A percentile compares a stretch with the other conserved stretches of the same genome.
Conservation (phyloP, 2,329 filamentous ascomycete genomes). For the Peltaster fructicola region DNA sequence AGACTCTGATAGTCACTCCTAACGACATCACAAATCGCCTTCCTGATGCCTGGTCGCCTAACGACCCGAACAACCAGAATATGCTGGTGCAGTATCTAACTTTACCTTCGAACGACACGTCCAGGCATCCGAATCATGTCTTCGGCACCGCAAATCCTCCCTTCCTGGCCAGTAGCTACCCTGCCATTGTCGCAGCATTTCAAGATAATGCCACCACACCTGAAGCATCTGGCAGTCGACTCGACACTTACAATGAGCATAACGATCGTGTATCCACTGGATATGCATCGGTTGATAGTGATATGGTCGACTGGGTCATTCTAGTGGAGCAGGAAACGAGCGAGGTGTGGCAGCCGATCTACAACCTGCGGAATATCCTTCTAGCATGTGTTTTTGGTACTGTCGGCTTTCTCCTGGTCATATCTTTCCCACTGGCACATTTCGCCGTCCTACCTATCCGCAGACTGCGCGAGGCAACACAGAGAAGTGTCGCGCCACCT, state of each 20-base stretch:
- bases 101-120: constrained; percentile 10
- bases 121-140: constrained; percentile 14
- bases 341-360: constrained; percentile 63
- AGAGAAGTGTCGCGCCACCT: constrained; percentile 51
- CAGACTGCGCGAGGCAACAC: constrained; percentile 55
- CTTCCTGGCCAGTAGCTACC: constrained; percentile 46
- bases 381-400: constrained; percentile 75
- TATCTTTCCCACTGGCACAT: constrained; percentile 66
- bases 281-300: constrained; percentile 50
- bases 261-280: constrained; percentile 57
- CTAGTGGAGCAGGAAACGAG: constrained; percentile 56
- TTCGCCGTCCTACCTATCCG: constrained; percentile 66
- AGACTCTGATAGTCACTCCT: constrained; percentile 55
- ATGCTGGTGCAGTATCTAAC: constrained; percentile 18
- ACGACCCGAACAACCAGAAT: too few species aligned
- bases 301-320: constrained; percentile 64
- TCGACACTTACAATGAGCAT: constrained; percentile 59
- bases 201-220: constrained; percentile 23
- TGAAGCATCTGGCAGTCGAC: constrained; percentile 48
- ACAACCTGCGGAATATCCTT: constrained; percentile 59
- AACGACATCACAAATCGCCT: constrained; percentile 43
- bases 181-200: constrained; percentile 44
- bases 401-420: constrained; percentile 47
- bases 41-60: constrained; percentile 10
- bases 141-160: constrained; percentile 26